Evolutionary conservation across 306 rosid species (phyloP), one percentile per base, ranked within the genome.

Genomic region (Pueraria montana): DNA sequence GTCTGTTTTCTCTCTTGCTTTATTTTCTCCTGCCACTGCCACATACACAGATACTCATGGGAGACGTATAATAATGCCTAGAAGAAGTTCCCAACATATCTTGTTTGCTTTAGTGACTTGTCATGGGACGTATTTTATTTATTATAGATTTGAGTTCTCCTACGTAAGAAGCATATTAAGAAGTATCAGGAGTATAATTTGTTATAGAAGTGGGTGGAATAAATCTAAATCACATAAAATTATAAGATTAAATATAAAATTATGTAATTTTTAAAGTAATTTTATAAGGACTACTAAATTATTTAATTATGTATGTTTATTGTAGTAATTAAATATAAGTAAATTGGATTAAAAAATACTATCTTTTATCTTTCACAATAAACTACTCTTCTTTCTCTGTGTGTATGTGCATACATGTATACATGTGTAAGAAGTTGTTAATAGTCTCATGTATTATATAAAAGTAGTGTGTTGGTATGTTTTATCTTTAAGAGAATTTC

Each of bases 31-130:
- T 14, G 2, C 27, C 56, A n/a, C n/a, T n/a, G n/a, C n/a, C n/a
- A 43, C 59, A 23, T 21, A 62, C 32, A 62, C 1, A 26, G 40
- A 77, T 45, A 61, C 58, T 43, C 26, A 1, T 16, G 12, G 17
- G 30, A 45, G 34, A 63, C 63, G 64, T 12, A 63, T n/a, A 23
- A 77, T 77, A 61, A 18, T 46, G 62, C 74, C 18, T 30, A 46
- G 32, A 62, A 30, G 48, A 63, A 30, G 38, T 63, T 77, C 64
- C 81, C 64, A 64, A 48, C 62, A 18, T 17, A 64, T 64, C 49
- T 69, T 63, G 82, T 64, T 63, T 18, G 50, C 61, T 61, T 17
- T 62, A 62, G 46, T 26, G 46, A 63, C 72, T 42, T 26, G 3
- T 48, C 13, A 11, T 64, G 64, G 82, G 82, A 36, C 0, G 2